Evolutionary conservation across 768 basidiomycete species (phyloP).

Genomic region (Agaricus blazei): DNA sequence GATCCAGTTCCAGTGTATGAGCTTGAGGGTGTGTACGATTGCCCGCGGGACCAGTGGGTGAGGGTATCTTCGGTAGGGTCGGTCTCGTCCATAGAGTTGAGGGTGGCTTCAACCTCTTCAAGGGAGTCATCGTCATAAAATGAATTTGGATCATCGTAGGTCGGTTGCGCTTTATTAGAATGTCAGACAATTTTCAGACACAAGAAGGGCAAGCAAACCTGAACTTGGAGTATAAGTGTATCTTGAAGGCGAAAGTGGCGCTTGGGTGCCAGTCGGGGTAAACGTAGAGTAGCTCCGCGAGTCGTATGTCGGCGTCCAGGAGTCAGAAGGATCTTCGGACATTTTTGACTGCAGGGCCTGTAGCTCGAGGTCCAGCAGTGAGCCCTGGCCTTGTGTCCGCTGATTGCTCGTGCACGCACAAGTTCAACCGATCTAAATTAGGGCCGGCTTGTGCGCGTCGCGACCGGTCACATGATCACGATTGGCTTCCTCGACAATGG

Average conservation of each 20-base stretch:
- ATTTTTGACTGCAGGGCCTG: conserved; percentile 17
- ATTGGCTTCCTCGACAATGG: not conserved
- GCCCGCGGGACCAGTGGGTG: conserved; percentile 48
- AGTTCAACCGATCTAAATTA: conserved; percentile 20
- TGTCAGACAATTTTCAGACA: conserved; percentile 23
- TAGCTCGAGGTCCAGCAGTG: not conserved
- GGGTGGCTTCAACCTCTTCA: conserved; percentile 67
- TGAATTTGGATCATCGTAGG: conserved; percentile 27
- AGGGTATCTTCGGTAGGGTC: conserved; percentile 62
- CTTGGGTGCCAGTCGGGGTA: conserved; percentile 41
- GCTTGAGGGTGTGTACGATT: conserved; percentile 31
- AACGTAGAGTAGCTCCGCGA: conserved; percentile 50
- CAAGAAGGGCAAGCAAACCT: conserved; percentile 30
- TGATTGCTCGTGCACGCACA: conserved; percentile 8
- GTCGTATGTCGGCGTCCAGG: conserved; percentile 61
- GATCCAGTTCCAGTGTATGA: conserved; percentile 30
- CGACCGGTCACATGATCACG: conserved; percentile 18
- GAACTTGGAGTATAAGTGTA: conserved; percentile 52
- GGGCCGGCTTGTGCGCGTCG: conserved; percentile 23
- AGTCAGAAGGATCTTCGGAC: conserved; percentile 38
- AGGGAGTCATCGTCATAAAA: conserved; percentile 56
- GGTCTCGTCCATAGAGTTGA: conserved; percentile 63
- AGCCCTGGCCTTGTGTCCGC: not conserved
- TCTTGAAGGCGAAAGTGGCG: conserved; percentile 54
- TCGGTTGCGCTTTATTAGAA: not conserved